Evolutionary conservation across 306 rosid species (phyloP).

Genomic region (Prinsepia uniflora): DNA sequence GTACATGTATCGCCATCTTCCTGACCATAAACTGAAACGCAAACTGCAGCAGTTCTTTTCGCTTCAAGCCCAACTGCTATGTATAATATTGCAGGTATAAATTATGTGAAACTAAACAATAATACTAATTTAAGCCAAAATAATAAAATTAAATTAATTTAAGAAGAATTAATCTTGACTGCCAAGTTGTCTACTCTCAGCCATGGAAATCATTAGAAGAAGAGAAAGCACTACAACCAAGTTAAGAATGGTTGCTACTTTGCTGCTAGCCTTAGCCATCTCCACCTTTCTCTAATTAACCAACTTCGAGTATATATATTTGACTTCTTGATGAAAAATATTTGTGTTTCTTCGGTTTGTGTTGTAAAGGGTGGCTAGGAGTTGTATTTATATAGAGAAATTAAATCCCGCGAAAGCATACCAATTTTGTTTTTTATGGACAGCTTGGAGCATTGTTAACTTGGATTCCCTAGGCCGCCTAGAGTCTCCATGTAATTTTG

Average conservation of each 20-base stretch:
- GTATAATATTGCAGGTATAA: background rate
- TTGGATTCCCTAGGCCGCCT: background rate
- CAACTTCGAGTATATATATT: too few relatives aligned
- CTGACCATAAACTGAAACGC: background rate
- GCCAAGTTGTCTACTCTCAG: background rate
- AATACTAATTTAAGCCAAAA: background rate
- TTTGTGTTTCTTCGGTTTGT: background rate
- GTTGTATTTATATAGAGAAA: background rate
- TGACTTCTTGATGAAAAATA: background rate
- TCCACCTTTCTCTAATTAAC: background rate
- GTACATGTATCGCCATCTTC: conserved; percentile 2
- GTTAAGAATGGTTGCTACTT: background rate
- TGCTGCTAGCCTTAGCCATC: conserved; percentile 4
- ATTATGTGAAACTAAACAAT: background rate
- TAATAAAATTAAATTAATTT: too few relatives aligned
- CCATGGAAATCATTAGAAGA: conserved; percentile 1
- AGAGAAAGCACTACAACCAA: conserved; percentile 13
- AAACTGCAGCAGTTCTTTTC: background rate
- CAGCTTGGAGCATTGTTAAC: background rate
- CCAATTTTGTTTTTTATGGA: background rate
- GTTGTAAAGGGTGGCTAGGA: background rate
- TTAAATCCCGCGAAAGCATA: background rate
- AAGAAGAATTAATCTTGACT: background rate
- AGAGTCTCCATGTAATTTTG: too few relatives aligned
- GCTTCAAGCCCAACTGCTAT: background rate